Evolutionary conservation across 2,329 filamentous ascomycete genomes (phyloP).

Genomic region (Lachnellula hyalina): DNA sequence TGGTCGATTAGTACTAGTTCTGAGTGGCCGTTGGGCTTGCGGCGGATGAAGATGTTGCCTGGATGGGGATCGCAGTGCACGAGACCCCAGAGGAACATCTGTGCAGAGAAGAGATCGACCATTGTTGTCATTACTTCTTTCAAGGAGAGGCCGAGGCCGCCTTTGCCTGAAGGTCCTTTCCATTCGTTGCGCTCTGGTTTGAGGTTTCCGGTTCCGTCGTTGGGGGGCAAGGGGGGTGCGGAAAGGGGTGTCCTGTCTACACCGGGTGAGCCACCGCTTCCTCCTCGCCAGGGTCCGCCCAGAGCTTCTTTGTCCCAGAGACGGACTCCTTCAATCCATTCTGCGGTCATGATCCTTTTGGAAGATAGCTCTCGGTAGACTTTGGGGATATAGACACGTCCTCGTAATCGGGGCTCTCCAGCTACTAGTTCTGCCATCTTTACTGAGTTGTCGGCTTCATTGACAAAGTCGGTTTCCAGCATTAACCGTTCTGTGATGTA

Average conservation of each 20-base stretch:
- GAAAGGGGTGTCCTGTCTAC: conserved; percentile 60
- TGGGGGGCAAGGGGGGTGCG: conserved; percentile 31
- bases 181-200: conserved; percentile 79
- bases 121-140: conserved; percentile 95
- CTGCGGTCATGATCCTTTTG: conserved; percentile 81
- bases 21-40: conserved; percentile 72
- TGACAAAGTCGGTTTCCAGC: conserved; percentile 90
- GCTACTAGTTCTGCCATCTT: conserved; percentile 74
- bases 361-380: conserved; percentile 80
- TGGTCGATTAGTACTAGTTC: conserved; percentile 97
- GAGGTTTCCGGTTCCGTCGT: conserved; percentile 52
- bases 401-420: conserved; percentile 67
- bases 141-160: conserved; percentile 76
- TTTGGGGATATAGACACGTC: conserved; percentile 80
- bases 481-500: conserved; percentile 89
- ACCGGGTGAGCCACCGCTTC: conserved; percentile 73
- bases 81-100: conserved; percentile 95
- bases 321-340: conserved; percentile 94
- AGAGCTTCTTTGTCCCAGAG: conserved; percentile 89
- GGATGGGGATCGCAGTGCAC: conserved; percentile 97
- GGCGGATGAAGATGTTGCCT: conserved; percentile 92
- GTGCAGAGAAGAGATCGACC: conserved; percentile 92
- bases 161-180: conserved; percentile 65
- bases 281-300: conserved; percentile 71
- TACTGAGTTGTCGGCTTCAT: conserved; percentile 84